These are phyloP conservation scores for Papiliotrema flavescens DNA, from an alignment of 1,284 basidiomycete species.

Conservation along the genomic window DNA sequence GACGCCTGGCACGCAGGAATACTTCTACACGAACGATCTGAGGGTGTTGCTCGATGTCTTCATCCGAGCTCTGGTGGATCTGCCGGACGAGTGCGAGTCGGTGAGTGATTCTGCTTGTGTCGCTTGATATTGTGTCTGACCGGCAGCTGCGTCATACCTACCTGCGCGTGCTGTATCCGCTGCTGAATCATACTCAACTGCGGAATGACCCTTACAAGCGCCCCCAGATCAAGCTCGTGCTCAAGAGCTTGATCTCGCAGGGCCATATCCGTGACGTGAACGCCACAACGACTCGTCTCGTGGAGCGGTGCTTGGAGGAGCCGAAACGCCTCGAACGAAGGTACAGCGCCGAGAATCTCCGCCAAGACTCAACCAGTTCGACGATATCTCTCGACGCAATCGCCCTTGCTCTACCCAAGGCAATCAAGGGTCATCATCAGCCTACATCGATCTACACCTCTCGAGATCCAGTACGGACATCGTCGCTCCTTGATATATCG, in stretches of 20 bases:
- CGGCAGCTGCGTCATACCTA: slow-evolving; percentile 89
- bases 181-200: slow-evolving; percentile 91
- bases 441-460: slow-evolving; percentile 35
- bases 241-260: slow-evolving; percentile 74
- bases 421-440: neutral
- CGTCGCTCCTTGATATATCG: slow-evolving; percentile 39
- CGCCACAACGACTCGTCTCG: slow-evolving; percentile 81
- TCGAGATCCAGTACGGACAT: slow-evolving; percentile 36
- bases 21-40: slow-evolving; percentile 97
- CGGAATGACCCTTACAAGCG: slow-evolving; percentile 84
- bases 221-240: slow-evolving; percentile 74
- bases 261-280: slow-evolving; percentile 75
- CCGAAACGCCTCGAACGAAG: slow-evolving; percentile 32
- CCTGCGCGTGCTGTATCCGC: slow-evolving; percentile 89
- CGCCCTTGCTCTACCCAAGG: slow-evolving; percentile 27
- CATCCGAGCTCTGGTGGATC: slow-evolving; percentile 80
- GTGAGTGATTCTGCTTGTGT: slow-evolving; percentile 53
- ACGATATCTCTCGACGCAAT: slow-evolving; percentile 35
- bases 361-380: slow-evolving; percentile 26
- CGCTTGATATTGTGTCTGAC: neutral
- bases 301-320: slow-evolving; percentile 74
- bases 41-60: slow-evolving; percentile 96
- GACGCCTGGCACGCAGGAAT: slow-evolving; percentile 87
- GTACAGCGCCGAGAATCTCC: slow-evolving; percentile 35
- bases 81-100: slow-evolving; percentile 90